These are phyloP conservation scores for Trichosporon ovoides DNA, from an alignment of 1,284 basidiomycete genomes.

Conservation along the genomic window DNA sequence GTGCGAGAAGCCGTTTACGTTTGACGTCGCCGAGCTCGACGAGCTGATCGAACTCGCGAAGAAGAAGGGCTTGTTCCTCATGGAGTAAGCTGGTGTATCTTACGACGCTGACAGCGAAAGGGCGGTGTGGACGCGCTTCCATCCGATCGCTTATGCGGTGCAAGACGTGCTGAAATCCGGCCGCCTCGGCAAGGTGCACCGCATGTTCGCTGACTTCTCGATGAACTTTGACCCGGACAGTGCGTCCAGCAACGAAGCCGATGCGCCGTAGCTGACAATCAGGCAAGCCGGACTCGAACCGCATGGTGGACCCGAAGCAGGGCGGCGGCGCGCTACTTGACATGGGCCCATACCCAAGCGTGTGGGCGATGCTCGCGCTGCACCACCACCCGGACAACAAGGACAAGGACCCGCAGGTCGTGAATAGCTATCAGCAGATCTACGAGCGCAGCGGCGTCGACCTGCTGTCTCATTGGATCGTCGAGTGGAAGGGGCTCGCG, in stretches of 20 bases:
- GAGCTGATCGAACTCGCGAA: slow-evolving; percentile 67
- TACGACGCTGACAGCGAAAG: slow-evolving; percentile 20
- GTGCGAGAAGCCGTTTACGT: slow-evolving; percentile 65
- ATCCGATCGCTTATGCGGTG: slow-evolving; percentile 45
- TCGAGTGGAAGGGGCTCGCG: slow-evolving; percentile 58
- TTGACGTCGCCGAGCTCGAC: slow-evolving; percentile 52
- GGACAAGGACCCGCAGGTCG: slow-evolving; percentile 57
- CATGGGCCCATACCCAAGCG: slow-evolving; percentile 72
- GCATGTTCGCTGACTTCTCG: slow-evolving; percentile 64
- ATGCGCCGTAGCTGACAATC: background rate
- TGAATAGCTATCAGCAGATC: slow-evolving; percentile 48
- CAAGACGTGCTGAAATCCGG: slow-evolving; percentile 44
- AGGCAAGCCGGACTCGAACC: slow-evolving; percentile 50
- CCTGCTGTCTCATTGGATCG: slow-evolving; percentile 65
- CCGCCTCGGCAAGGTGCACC: slow-evolving; percentile 45
- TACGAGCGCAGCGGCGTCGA: slow-evolving; percentile 72
- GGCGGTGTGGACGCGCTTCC: slow-evolving; percentile 49
- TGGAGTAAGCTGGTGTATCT: slow-evolving; percentile 85
- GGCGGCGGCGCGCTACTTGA: slow-evolving; percentile 83
- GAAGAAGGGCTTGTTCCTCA: slow-evolving; percentile 72
- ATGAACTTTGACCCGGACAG: slow-evolving; percentile 65
- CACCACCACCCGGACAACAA: slow-evolving; percentile 64
- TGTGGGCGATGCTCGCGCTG: slow-evolving; percentile 75
- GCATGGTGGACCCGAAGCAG: slow-evolving; percentile 71
- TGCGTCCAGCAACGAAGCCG: slow-evolving; percentile 48